Evolutionary conservation across 2,329 filamentous ascomycete species (phyloP).

Genomic region (Microdochium bolleyi): DNA sequence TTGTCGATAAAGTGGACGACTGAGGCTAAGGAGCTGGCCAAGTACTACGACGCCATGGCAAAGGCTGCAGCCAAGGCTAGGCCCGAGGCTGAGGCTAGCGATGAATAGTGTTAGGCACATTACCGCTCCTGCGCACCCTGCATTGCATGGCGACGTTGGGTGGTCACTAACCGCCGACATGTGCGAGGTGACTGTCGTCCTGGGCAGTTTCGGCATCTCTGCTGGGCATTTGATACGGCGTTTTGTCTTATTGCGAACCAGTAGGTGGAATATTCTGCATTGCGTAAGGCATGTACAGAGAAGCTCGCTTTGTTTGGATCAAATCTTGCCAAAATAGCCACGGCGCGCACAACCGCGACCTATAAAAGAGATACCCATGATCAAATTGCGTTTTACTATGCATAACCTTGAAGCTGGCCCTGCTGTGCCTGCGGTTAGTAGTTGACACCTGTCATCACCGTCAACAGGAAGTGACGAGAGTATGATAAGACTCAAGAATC

Average conservation of each 20-base stretch:
- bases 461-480: too few species aligned
- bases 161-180: not conserved
- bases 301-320: not conserved
- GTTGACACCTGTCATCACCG: too few species aligned
- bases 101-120: not conserved
- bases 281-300: not conserved
- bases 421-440: too few species aligned
- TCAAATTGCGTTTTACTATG: not conserved
- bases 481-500: too few species aligned
- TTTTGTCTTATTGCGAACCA: not conserved
- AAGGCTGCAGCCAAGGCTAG: not conserved
- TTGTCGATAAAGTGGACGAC: not conserved
- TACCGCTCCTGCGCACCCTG: constrained; percentile 4
- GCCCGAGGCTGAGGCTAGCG: not conserved
- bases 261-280: too few species aligned
- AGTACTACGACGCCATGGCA: not conserved
- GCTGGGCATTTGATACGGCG: not conserved
- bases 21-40: not conserved
- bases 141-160: constrained; percentile 21
- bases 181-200: not conserved
- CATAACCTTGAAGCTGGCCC: too few species aligned
- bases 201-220: not conserved
- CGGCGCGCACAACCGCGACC: too few species aligned
- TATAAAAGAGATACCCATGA: not conserved
- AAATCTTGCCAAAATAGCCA: not conserved